Evolutionary conservation across 2,329 filamentous ascomycete genomes (phyloP), one percentile per base, ranked within the genome.

Genomic region (Incumbomyces lentus): DNA sequence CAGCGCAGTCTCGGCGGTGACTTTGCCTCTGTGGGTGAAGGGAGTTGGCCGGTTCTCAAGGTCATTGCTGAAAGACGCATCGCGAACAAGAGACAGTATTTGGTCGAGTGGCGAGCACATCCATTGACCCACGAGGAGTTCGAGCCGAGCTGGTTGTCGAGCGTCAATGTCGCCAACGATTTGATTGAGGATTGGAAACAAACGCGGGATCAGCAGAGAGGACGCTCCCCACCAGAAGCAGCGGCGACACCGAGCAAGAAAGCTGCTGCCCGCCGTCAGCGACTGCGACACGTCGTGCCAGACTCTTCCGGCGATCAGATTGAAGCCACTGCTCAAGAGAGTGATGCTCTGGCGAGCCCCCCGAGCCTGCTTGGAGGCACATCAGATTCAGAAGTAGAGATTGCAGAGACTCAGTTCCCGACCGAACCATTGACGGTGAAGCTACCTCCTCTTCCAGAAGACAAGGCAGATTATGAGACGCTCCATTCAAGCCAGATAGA

Each of bases 1-100:
- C 49, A 53, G 39, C 43, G 39, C 36, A 34, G 18, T 11, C 45
- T 53, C 7, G 38, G 38, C n/a, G 31, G 29, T 8, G 32, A 36
- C 16, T 54, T 52, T 34, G 16, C 41, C 4, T 35, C 30, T 16
- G 38, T 31, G 7, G 53, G 48, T 29, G 29, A 47, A 36, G 49
- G 45, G 22, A 32, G 10, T 29, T 57, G 50, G 49, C 52, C 52
- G 5, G 53, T 49, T 2, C 36, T 34, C 4, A 30, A 19, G 38
- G 52, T 57, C 13, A 13, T 74, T 59, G 66, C 71, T 33, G 50
- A 59, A 34, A 61, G 59, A 58, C 60, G 58, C 44, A 18, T 36
- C 33, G 34, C 18, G 16, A 44, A 42, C 36, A 49, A 49, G 31
- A 48, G 29, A 19, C 35, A 53, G 42, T 56, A 52, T 41, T 46